Evolutionary conservation across 768 basidiomycete genomes (phyloP).

Genomic region (Piloderma croceum): DNA sequence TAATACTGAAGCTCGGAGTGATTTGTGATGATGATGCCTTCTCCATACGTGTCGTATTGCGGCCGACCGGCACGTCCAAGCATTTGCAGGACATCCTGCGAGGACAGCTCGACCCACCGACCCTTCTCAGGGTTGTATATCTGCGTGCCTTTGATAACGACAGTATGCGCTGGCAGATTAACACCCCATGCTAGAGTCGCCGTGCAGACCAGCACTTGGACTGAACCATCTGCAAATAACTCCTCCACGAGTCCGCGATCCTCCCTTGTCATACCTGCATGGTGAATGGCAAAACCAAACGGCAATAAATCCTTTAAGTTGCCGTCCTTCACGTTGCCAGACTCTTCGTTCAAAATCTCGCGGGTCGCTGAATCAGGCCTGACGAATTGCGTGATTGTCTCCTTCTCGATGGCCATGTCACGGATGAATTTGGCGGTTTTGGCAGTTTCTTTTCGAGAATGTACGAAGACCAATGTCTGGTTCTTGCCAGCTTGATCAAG

Average conservation of each 20-base stretch:
- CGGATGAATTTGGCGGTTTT: constrained; percentile 94
- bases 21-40: constrained; percentile 98
- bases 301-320: constrained; percentile 87
- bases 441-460: constrained; percentile 96
- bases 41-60: constrained; percentile 94
- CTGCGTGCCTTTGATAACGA: constrained; percentile 99
- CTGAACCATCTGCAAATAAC: constrained; percentile 84
- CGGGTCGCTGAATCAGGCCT: constrained; percentile 87
- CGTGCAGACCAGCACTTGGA: constrained; percentile 94
- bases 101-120: constrained; percentile 91
- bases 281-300: constrained; percentile 97
- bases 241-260: constrained; percentile 93
- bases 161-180: constrained; percentile 94
- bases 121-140: constrained; percentile 99
- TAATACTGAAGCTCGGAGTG: constrained; percentile 97
- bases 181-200: constrained; percentile 99
- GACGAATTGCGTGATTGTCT: constrained; percentile 94
- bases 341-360: constrained; percentile 84
- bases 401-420: constrained; percentile 94
- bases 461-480: constrained; percentile 93
- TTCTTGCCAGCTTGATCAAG: constrained; percentile 88
- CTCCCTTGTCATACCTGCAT: constrained; percentile 91
- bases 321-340: constrained; percentile 72
- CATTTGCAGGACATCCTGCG: constrained; percentile 98
- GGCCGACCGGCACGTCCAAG: constrained; percentile 95